Conservation (phyloP, 164 flowering plant genomes). For the Akebia trifoliata region DNA sequence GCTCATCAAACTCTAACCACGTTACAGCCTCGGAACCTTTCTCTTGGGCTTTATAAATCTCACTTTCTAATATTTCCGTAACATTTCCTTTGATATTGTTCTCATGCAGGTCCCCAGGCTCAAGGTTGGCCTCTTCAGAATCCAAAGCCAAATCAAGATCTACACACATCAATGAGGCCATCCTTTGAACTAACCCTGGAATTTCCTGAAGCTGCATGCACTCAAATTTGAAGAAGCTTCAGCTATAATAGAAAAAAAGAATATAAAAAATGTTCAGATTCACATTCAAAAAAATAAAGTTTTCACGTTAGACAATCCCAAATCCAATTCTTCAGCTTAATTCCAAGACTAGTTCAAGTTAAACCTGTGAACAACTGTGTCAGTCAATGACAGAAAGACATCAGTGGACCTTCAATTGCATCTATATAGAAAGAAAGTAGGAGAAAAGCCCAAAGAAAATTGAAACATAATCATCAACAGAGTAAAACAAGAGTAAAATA, state of each 20-base stretch:
- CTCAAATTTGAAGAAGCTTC: not conserved
- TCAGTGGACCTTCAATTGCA: too few species aligned
- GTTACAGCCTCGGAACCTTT: conserved; percentile 39
- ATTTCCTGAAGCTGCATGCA: conserved; percentile 66
- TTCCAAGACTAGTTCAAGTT: not conserved
- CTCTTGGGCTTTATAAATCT: conserved; percentile 38
- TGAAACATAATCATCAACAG: too few species aligned
- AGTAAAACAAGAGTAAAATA: too few species aligned
- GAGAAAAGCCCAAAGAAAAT: too few species aligned
- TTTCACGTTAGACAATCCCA: not conserved
- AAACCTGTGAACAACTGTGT: not conserved
- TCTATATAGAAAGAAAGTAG: too few species aligned
- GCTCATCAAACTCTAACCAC: conserved; percentile 96
- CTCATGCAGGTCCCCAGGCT: conserved; percentile 14
- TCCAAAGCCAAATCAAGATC: conserved; percentile 43
- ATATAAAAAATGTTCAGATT: not conserved
- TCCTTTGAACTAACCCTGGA: conserved; percentile 87
- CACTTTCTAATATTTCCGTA: conserved; percentile 50
- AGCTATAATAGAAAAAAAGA: not conserved
- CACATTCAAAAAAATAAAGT: not conserved
- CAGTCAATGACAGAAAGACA: not conserved
- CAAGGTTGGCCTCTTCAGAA: conserved; percentile 27
- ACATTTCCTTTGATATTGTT: conserved; percentile 20
- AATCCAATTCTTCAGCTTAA: not conserved
- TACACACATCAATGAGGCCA: conserved; percentile 92